Conservation (phyloP, 106 monocot genomes). For the Triglochin maritima region DNA sequence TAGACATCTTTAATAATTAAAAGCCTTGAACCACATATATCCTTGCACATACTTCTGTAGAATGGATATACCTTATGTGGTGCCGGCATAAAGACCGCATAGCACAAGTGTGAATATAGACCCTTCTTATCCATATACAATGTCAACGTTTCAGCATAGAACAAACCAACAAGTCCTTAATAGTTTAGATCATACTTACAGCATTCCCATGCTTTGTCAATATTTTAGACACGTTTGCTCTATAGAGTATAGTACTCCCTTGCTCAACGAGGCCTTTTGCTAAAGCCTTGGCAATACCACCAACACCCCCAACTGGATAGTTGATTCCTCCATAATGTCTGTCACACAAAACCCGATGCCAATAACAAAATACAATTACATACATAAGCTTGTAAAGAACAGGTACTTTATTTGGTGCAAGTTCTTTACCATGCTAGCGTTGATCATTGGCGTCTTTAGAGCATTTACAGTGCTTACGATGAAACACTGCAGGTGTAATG, state of each 20-base stretch:
- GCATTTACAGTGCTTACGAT: slow-evolving; percentile 98
- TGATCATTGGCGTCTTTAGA: slow-evolving; percentile 96
- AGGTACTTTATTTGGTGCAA: neutral
- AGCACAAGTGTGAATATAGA: too few species aligned
- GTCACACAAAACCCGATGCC: slow-evolving; percentile 79
- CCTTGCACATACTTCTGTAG: too few species aligned
- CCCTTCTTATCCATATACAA: too few species aligned
- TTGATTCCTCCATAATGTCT: slow-evolving; percentile 97
- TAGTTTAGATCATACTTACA: slow-evolving; percentile 39
- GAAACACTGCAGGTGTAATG: slow-evolving; percentile 56
- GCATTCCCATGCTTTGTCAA: slow-evolving; percentile 74
- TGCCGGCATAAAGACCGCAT: too few species aligned
- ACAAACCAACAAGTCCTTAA: neutral
- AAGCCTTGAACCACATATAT: too few species aligned
- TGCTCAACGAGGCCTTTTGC: slow-evolving; percentile 73
- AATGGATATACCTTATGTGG: too few species aligned
- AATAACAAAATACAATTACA: neutral
- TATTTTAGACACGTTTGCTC: slow-evolving; percentile 69
- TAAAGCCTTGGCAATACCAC: slow-evolving; percentile 80
- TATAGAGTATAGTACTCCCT: slow-evolving; percentile 74
- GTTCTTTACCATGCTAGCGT: slow-evolving; percentile 84
- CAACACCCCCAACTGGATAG: slow-evolving; percentile 97
- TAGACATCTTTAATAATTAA: too few species aligned
- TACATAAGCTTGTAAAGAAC: neutral
- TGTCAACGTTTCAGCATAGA: neutral